Evolutionary conservation across 2,329 filamentous ascomycete genomes (phyloP), one percentile per base, ranked within the genome.

Genomic region (Dothideomycetidae sp.): DNA sequence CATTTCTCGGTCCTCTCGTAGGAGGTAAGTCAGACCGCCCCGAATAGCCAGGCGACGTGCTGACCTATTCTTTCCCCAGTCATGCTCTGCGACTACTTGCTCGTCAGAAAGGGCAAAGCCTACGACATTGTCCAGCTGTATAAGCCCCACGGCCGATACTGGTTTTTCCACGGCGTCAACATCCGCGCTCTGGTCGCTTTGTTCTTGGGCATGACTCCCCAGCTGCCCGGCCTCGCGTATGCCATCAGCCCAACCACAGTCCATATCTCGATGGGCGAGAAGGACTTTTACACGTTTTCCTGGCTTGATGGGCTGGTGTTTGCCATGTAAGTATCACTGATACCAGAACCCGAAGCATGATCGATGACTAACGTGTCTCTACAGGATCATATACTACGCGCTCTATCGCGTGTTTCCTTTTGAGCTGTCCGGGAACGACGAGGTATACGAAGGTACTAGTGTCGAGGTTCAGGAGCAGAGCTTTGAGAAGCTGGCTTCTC

Each of bases 1-100:
- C 61, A 31, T 62, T 63, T 47, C 51, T 65, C 36, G 56, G 53
- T 38, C 60, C 63, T 1, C 53, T 63, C n/a, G 51, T 49, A 33
- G 53, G 51, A 21, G n/a, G n/a, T n/a, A n/a, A n/a, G n/a, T n/a
- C n/a, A n/a, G n/a, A n/a, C n/a, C n/a, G n/a, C n/a, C n/a, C n/a
- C n/a, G n/a, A n/a, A n/a, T n/a, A n/a, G n/a, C n/a, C n/a, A n/a
- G n/a, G n/a, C n/a, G n/a, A n/a, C n/a, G n/a, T n/a, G n/a, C n/a
- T n/a, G n/a, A n/a, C n/a, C n/a, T n/a, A n/a, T n/a, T n/a, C n/a
- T n/a, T n/a, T n/a, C n/a, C n/a, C n/a, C n/a, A n/a, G 14, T 38
- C 17, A 32, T 33, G 1, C 16, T 38, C 29, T 12, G 29, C n/a
- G 36, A 38, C 14, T 38, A 16, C 29, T 38, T 29, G 36, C 31